Base-by-base conservation (phyloP, 495 filamentous ascomycete species). In the Poronia punctata region DNA sequence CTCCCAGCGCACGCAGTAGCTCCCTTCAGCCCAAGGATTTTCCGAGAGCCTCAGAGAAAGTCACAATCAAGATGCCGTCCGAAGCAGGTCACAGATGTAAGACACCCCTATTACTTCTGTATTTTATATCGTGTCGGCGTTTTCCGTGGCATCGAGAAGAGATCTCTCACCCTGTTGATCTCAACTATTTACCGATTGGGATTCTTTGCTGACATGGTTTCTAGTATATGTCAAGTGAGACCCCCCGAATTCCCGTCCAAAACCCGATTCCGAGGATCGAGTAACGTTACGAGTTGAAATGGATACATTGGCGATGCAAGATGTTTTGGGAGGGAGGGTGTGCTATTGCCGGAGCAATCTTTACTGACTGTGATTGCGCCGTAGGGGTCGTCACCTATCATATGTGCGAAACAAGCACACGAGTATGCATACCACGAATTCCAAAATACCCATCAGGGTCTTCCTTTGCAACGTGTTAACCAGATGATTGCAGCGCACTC, bases 211-310 rank as follows among this genome's bases (percentile, higher is more conserved):
- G 63, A 67, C 49, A 38, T 52, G 33, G 43, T 46, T 19, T 61
- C 12, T 70, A 92, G 84, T 94, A 70, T 95, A 92, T 63, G 88
- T 93, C 65, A 92, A 93, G 87, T 89, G 72, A 85, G 84, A 14
- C 16, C 12, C 27, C 27, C 30, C 26, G 16, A 38, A 16, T 14
- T 23, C 20, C 20, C 21, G 2, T 32, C 18, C 8, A 20, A 29
- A 21, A 25, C 9, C 27, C 42, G 35, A 32, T 25, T 26, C 34
- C 14, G 26, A 12, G 12, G 24, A 31, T 17, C 34, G 15, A 32
- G 21, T 17, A 15, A 38, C 27, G 33, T 28, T 27, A 22, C 42
- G 6, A 30, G 11, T 14, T 38, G 9, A n/a, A n/a, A n/a, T n/a
- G n/a, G n/a, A n/a, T n/a, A n/a, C n/a, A n/a, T n/a, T n/a, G n/a